Evolutionary conservation across 495 filamentous ascomycete genomes (phyloP), one percentile per base, ranked within the genome.

Genomic region (Apodospora peruviana): DNA sequence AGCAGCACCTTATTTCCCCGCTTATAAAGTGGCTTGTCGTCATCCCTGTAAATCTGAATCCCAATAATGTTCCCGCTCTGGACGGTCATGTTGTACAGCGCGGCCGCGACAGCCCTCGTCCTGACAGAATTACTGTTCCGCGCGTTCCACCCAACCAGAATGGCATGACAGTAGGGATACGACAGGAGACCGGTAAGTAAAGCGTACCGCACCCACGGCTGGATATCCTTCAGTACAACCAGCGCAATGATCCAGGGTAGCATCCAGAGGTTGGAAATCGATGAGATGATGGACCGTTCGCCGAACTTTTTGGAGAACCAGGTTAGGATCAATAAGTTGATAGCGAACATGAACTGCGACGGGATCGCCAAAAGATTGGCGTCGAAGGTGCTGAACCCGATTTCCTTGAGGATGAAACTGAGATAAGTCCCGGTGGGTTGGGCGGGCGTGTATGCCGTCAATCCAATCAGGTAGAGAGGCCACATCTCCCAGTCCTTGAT

Each of bases 41-140:
- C 59, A n/a, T 70, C 65, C 5, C 76, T 77, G 53, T 88, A 89
- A 47, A 87, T 69, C 39, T 69, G 66, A 39, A 50, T 47, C 10
- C 47, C 55, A 24, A 86, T 78, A 42, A 88, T 83, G 16, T 71
- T 82, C 23, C 74, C 74, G 0, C 75, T 69, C 59, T 90, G 85
- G 1, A 89, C 83, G 34, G 66, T 74, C 85, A 90, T 88, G 48
- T 90, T 90, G 61, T 91, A 91, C 12, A 87, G 52, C 0, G 75
- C 75, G 0, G 78, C 76, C 3, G 75, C 76, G 16, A 89, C 80
- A 4, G 84, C 81, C 3, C 85, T 60, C 0, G 84, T 86, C 1
- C 83, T 66, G 11, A 88, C 84, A 0, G 78, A 18, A 20, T 46
- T 46, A 20, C 29, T 23, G 44, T 46, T 55, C 43, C 47, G 49